A percentile compares a stretch with the other conserved stretches of the same genome.
Conservation (phyloP, 805 yeast species). For the Pichia cephalocereana region DNA sequence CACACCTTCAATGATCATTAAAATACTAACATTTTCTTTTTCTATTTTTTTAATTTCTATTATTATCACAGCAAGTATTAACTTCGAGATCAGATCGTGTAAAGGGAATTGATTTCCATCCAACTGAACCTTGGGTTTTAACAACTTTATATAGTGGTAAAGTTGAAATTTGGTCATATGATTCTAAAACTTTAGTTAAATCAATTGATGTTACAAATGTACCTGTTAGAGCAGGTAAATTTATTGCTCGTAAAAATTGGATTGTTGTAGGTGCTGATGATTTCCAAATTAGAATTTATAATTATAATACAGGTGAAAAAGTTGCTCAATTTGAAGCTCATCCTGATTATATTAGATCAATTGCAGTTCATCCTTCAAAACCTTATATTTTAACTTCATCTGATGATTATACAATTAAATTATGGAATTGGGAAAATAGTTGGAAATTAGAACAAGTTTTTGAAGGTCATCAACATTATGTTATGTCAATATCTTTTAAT, state of each 20-base stretch:
- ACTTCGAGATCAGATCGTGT: constrained; percentile 93
- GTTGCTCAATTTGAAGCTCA: constrained; percentile 95
- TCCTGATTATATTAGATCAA: constrained; percentile 89
- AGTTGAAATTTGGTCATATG: constrained; percentile 91
- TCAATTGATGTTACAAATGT: constrained; percentile 91
- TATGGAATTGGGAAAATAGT: constrained; percentile 96
- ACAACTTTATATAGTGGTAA: constrained; percentile 86
- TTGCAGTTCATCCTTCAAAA: constrained; percentile 90
- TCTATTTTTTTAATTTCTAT: neutral
- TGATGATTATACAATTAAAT: constrained; percentile 83
- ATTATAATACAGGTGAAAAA: constrained; percentile 92
- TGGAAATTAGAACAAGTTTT: constrained; percentile 88
- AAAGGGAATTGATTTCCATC: constrained; percentile 96
- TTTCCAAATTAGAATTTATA: constrained; percentile 86
- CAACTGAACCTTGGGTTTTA: constrained; percentile 93
- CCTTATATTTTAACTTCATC: constrained; percentile 83
- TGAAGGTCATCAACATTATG: constrained; percentile 94
- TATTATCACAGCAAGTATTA: constrained; percentile 52
- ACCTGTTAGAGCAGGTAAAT: constrained; percentile 93
- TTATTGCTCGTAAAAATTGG: constrained; percentile 96
- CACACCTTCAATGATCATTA: too few relatives aligned
- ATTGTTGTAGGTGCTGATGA: constrained; percentile 94
- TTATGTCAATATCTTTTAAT: constrained; percentile 89
- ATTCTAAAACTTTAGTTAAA: constrained; percentile 74
- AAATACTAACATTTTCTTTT: constrained; percentile 4